Evolutionary conservation across 768 basidiomycete species (phyloP).

Genomic region (Lactifluus piperatus): DNA sequence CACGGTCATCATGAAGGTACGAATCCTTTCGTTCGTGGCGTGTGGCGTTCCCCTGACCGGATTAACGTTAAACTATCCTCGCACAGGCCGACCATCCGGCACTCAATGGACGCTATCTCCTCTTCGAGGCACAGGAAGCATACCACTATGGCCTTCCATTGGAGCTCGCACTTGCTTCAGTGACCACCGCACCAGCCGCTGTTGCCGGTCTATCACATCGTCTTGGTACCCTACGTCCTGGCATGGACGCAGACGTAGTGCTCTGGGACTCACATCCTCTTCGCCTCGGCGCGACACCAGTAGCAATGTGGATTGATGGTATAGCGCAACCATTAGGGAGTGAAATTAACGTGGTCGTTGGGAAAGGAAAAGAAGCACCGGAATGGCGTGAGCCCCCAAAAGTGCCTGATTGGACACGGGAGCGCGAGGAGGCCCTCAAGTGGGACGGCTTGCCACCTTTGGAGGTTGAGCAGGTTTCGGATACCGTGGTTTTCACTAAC

Average conservation of each 20-base stretch:
- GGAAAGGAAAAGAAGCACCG: conserved; percentile 18
- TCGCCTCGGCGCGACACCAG: conserved; percentile 62
- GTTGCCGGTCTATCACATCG: conserved; percentile 73
- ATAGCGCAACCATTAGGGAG: conserved; percentile 52
- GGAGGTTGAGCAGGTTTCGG: conserved; percentile 28
- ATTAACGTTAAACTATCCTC: background rate
- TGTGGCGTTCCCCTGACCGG: too few species aligned
- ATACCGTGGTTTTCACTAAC: conserved; percentile 42
- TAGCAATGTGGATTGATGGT: conserved; percentile 68
- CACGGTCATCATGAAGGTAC: conserved; percentile 66
- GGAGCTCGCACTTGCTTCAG: conserved; percentile 61
- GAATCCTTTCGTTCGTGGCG: background rate
- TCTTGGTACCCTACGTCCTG: conserved; percentile 49
- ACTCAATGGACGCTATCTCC: conserved; percentile 61
- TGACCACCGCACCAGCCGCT: conserved; percentile 65
- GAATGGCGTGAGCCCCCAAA: conserved; percentile 30
- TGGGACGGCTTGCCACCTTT: conserved; percentile 68
- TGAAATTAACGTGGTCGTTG: conserved; percentile 23
- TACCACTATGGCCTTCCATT: conserved; percentile 71
- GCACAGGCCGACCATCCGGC: conserved; percentile 57
- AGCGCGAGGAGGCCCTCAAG: conserved; percentile 46
- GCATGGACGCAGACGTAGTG: conserved; percentile 51
- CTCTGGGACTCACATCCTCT: conserved; percentile 74
- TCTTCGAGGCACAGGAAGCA: conserved; percentile 81
- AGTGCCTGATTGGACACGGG: conserved; percentile 51